These are phyloP conservation scores for Hyaloscypha variabilis DNA, from an alignment of 495 filamentous ascomycete species.

Conservation along the genomic window DNA sequence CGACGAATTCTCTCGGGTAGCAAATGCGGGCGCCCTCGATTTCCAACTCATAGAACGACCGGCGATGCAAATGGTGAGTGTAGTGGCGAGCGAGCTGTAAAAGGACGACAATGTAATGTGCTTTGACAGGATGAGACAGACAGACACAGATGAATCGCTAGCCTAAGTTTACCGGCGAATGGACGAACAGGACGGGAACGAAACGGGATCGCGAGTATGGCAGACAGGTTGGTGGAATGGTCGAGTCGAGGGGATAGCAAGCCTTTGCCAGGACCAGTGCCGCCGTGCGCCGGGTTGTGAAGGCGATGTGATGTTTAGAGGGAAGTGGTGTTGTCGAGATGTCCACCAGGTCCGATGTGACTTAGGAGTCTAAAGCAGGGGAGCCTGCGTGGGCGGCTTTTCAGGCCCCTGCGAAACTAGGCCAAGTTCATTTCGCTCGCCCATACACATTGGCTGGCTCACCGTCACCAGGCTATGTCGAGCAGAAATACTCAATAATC, in stretches of 20 bases:
- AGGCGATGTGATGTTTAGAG: no score
- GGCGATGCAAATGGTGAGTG: not conserved
- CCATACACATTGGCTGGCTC: no score
- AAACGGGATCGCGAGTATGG: no score
- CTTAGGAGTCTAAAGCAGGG: not conserved
- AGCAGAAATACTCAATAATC: no score
- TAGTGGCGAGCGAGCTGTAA: not conserved
- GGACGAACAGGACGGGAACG: conserved; percentile 10
- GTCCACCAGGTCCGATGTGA: not conserved
- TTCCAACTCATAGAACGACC: conserved; percentile 7
- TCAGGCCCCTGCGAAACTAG: not conserved
- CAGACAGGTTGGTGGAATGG: not conserved
- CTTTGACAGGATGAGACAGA: conserved; percentile 15
- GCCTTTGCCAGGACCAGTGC: no score
- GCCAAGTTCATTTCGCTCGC: not conserved
- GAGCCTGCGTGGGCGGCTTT: not conserved
- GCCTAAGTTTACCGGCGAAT: conserved; percentile 2
- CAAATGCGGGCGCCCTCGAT: not conserved
- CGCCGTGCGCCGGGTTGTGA: no score
- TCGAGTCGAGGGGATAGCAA: not conserved
- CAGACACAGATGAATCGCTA: conserved; percentile 9
- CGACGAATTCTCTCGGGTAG: conserved; percentile 4
- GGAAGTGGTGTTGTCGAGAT: no score
- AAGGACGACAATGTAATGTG: conserved; percentile 3
- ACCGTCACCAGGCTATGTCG: no score